Conservation (phyloP, 2,329 filamentous ascomycete genomes). For the Penicillium palitans region DNA sequence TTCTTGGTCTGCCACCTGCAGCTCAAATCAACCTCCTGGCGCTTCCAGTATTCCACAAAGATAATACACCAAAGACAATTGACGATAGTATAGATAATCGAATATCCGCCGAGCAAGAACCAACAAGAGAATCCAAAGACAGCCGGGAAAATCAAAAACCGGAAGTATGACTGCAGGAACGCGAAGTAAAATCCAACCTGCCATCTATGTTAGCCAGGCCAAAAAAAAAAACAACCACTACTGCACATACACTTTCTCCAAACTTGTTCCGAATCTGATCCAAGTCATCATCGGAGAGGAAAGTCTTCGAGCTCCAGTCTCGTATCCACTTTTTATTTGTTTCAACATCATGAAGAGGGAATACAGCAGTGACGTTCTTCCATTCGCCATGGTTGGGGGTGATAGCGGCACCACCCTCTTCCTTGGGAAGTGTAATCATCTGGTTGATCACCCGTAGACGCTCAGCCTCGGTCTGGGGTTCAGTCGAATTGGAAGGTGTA, state of each 20-base stretch:
- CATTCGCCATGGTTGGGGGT: conserved; percentile 69
- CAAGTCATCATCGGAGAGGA: conserved; percentile 62
- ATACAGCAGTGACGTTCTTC: conserved; percentile 72
- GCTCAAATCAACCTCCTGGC: conserved; percentile 82
- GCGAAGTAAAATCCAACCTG: conserved; percentile 93
- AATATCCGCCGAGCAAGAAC: conserved; percentile 81
- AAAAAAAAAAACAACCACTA: background rate
- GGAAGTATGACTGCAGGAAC: conserved; percentile 91
- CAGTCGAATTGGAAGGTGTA: conserved; percentile 69
- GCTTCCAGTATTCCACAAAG: conserved; percentile 96
- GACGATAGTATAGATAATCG: conserved; percentile 74
- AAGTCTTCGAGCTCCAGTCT: conserved; percentile 62
- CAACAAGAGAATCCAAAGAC: conserved; percentile 76
- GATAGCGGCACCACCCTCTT: conserved; percentile 77
- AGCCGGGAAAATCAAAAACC: conserved; percentile 79
- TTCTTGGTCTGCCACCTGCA: conserved; percentile 89
- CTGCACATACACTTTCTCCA: conserved; percentile 58
- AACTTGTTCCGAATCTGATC: conserved; percentile 75
- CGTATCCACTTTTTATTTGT: conserved; percentile 79
- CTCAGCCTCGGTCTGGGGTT: conserved; percentile 87
- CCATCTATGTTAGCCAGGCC: conserved; percentile 1
- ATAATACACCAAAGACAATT: conserved; percentile 83
- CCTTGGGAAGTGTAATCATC: conserved; percentile 71
- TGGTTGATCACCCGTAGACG: conserved; percentile 82
- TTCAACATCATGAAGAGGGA: conserved; percentile 74